These are phyloP conservation scores for Agaricales sp. DNA, from an alignment of 1,284 basidiomycete genomes.

Conservation along the genomic window DNA sequence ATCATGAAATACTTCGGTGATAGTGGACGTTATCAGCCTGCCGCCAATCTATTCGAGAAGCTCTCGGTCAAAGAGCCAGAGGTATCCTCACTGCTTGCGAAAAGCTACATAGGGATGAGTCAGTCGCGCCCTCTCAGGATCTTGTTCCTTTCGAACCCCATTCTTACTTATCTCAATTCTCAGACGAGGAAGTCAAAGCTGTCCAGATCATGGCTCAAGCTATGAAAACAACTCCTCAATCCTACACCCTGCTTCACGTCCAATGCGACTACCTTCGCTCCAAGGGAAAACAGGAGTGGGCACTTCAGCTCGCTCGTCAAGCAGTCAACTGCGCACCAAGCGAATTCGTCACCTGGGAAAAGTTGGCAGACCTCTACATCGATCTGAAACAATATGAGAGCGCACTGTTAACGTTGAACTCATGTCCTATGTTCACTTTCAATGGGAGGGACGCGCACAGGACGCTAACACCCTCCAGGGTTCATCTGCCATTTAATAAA, in stretches of 20 bases:
- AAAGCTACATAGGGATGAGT: constrained; percentile 97
- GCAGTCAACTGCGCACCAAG: constrained; percentile 97
- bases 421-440: constrained; percentile 99
- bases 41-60: constrained; percentile 94
- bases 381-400: constrained; percentile 84
- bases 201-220: constrained; percentile 88
- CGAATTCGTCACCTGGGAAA: constrained; percentile 99
- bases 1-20: constrained; percentile 97
- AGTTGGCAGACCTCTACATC: constrained; percentile 91
- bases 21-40: constrained; percentile 78
- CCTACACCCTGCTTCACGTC: constrained; percentile 88
- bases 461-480: constrained; percentile 70
- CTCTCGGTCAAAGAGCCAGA: constrained; percentile 81
- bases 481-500: constrained; percentile 82
- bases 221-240: constrained; percentile 80
- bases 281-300: constrained; percentile 84
- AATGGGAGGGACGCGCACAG: constrained; percentile 94
- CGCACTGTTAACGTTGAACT: constrained; percentile 91
- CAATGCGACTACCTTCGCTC: constrained; percentile 90
- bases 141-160: constrained; percentile 1
- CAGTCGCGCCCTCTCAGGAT: constrained; percentile 30
- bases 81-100: constrained; percentile 80
- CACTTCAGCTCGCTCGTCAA: constrained; percentile 83
- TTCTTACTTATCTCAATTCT: constrained; percentile 2
- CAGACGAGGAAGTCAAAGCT: constrained; percentile 97